Evolutionary conservation across 192 early-diverging fungal genomes (phyloP).

Genomic region (Linnemannia hyalina): DNA sequence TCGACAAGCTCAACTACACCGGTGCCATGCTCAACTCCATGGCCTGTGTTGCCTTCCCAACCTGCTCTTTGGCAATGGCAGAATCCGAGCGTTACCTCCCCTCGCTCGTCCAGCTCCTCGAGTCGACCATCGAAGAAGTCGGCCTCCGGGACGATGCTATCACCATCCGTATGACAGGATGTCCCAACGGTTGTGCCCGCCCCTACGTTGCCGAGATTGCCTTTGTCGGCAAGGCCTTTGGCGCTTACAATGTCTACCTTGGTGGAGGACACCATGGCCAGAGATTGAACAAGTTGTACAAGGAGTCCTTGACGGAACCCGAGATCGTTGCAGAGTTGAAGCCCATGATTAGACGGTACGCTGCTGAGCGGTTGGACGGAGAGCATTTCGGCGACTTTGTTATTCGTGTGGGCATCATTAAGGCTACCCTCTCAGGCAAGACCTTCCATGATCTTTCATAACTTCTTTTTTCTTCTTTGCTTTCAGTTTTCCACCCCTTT

Average conservation of each 20-base stretch:
- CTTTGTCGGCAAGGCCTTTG: conserved; percentile 95
- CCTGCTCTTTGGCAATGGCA: conserved; percentile 95
- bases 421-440: conserved; percentile 79
- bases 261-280: conserved; percentile 91
- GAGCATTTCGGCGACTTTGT: conserved; percentile 98
- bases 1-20: conserved; percentile 86
- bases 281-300: conserved; percentile 92
- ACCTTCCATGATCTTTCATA: conserved; percentile 81
- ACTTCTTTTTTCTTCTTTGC: neutral
- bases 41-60: conserved; percentile 97
- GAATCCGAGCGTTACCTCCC: conserved; percentile 98
- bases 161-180: conserved; percentile 97
- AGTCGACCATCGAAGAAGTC: conserved; percentile 80
- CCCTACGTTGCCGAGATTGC: conserved; percentile 96
- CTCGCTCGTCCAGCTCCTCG: conserved; percentile 82
- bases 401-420: conserved; percentile 88
- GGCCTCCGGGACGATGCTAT: conserved; percentile 92
- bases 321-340: conserved; percentile 85
- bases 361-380: conserved; percentile 73
- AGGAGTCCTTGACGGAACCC: conserved; percentile 89
- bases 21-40: conserved; percentile 91
- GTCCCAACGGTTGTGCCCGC: conserved; percentile 97
- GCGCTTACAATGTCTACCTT: conserved; percentile 95
- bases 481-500: neutral
- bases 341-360: conserved; percentile 88